phyloP scores from a whole-genome alignment of 768 basidiomycete genomes.

The Collybiopsis luxurians region DNA sequence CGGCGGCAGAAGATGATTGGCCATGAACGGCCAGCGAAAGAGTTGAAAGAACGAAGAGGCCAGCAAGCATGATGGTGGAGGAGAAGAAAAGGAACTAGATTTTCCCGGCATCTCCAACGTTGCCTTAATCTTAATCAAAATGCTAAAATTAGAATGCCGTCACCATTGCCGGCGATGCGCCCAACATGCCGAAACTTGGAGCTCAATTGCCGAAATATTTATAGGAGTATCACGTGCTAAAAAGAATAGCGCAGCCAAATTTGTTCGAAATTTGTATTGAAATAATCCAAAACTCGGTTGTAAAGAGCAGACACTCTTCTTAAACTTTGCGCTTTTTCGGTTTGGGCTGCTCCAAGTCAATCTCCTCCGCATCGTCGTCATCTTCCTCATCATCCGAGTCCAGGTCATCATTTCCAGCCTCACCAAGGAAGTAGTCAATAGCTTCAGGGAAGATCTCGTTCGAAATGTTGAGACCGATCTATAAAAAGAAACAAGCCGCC shows the following conservation, averaged over 20 bases:
- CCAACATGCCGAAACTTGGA: too few species aligned
- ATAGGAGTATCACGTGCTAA: background rate
- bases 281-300: too few species aligned
- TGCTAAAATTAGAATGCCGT: too few species aligned
- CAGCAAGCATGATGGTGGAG: constrained; percentile 2
- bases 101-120: background rate
- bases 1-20: constrained; percentile 27
- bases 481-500: constrained; percentile 7
- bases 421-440: constrained; percentile 79
- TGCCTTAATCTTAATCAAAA: background rate
- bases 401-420: constrained; percentile 52
- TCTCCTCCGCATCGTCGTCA: constrained; percentile 79
- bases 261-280: too few species aligned
- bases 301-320: too few species aligned
- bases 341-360: constrained; percentile 83
- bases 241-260: too few species aligned
- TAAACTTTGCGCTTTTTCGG: constrained; percentile 70
- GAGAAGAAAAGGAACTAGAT: background rate
- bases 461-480: constrained; percentile 73
- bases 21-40: constrained; percentile 37
- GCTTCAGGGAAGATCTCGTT: constrained; percentile 81
- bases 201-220: too few species aligned
- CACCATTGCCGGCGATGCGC: too few species aligned
- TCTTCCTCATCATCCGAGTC: constrained; percentile 69
- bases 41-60: constrained; percentile 24